A percentile compares a stretch with the other conserved stretches of the same genome.
These are phyloP conservation scores for Metarhizium album DNA, from an alignment of 2,329 filamentous ascomycete genomes.

Conservation along the genomic window DNA sequence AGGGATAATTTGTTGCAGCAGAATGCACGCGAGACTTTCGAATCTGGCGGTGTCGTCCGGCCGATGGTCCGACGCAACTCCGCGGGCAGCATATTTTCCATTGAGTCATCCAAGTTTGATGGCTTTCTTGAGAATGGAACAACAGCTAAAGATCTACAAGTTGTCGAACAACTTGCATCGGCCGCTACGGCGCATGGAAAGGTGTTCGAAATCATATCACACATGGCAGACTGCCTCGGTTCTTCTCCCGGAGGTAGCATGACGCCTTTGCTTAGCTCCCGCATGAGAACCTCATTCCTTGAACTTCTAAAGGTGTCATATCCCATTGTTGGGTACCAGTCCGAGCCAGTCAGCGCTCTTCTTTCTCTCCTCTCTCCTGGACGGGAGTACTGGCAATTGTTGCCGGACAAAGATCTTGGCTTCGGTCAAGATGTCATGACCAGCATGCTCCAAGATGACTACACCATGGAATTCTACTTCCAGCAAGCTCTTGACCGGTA, in stretches of 20 bases:
- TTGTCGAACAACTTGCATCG: constrained; percentile 39
- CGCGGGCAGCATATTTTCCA: constrained; percentile 50
- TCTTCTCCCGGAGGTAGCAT: constrained; percentile 35
- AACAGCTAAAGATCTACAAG: constrained; percentile 39
- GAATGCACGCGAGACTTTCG: constrained; percentile 45
- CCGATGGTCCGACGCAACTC: constrained; percentile 43
- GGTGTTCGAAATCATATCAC: constrained; percentile 43
- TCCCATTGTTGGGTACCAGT: constrained; percentile 59
- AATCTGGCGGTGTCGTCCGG: constrained; percentile 32
- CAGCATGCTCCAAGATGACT: constrained; percentile 24
- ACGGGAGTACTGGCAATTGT: constrained; percentile 43
- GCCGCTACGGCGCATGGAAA: constrained; percentile 37
- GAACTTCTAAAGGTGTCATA: constrained; percentile 60
- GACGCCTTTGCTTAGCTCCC: constrained; percentile 45
- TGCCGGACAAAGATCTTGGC: constrained; percentile 21
- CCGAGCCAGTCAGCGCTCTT: constrained; percentile 57
- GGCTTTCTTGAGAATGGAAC: constrained; percentile 41
- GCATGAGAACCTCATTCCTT: constrained; percentile 53
- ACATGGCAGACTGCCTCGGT: constrained; percentile 38
- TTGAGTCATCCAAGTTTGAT: constrained; percentile 49
- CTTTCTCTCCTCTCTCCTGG: constrained; percentile 52
- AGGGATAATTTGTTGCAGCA: constrained; percentile 48
- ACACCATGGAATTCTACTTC: constrained; percentile 49
- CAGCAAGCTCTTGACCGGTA: constrained; percentile 64
- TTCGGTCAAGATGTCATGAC: constrained; percentile 23